Evolutionary conservation across 805 yeast species (phyloP).

Genomic region (Sugiyamaella mastotermitis): DNA sequence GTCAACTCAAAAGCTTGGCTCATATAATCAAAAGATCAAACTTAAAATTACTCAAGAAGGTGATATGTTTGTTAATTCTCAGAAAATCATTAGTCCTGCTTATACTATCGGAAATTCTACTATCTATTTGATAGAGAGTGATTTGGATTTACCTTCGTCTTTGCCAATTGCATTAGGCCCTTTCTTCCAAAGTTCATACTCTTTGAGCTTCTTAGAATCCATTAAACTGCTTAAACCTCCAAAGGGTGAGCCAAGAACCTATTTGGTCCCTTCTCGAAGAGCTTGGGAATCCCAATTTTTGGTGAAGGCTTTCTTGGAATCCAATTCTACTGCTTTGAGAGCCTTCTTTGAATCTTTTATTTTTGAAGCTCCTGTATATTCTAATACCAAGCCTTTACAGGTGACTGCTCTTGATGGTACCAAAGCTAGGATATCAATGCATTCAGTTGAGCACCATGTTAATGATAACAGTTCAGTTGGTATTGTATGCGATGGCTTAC

Average conservation of each 20-base stretch:
- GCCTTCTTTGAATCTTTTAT: conserved; percentile 52
- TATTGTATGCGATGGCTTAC: conserved; percentile 11
- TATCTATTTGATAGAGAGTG: conserved; percentile 61
- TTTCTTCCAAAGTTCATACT: conserved; percentile 54
- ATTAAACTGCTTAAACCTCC: conserved; percentile 47
- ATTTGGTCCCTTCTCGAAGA: conserved; percentile 69
- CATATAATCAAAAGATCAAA: conserved; percentile 58
- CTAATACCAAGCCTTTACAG: conserved; percentile 42
- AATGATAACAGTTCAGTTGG: conserved; percentile 15
- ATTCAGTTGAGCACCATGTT: conserved; percentile 9
- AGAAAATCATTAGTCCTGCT: conserved; percentile 39
- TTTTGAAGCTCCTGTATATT: conserved; percentile 58
- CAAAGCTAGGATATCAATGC: background rate
- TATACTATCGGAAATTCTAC: conserved; percentile 53
- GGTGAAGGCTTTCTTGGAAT: conserved; percentile 50
- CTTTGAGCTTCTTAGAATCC: conserved; percentile 51
- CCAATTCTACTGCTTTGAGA: conserved; percentile 46
- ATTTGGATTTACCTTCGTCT: conserved; percentile 55
- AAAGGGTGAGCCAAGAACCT: conserved; percentile 61
- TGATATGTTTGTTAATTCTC: conserved; percentile 47
- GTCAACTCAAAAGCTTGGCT: conserved; percentile 47
- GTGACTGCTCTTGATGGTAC: conserved; percentile 24
- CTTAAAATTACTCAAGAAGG: conserved; percentile 32
- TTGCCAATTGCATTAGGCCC: conserved; percentile 63
- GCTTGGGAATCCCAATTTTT: conserved; percentile 66